A percentile compares a stretch with the other conserved stretches of the same genome.
phyloP scores from a whole-genome alignment of 108 stramenopile genomes.

The Nitzschia inconspicua region DNA sequence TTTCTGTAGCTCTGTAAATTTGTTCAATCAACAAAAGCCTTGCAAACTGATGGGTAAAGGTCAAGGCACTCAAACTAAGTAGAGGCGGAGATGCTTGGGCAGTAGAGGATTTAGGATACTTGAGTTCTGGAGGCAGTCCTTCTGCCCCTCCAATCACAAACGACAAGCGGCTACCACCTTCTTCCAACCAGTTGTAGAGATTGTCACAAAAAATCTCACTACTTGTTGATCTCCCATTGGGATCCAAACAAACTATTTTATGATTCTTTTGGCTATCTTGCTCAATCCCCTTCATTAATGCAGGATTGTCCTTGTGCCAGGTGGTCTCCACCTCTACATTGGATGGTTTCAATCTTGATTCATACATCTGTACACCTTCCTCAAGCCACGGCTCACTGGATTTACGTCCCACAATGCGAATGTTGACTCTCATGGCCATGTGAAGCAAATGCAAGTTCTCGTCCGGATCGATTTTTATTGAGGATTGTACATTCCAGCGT shows the following conservation, averaged over 20 bases:
- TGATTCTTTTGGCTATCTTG: conserved; percentile 56
- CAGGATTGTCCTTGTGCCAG: conserved; percentile 88
- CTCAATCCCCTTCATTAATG: conserved; percentile 62
- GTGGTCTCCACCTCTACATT: conserved; percentile 68
- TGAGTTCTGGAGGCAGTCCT: conserved; percentile 78
- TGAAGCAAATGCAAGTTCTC: no score
- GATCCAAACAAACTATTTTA: conserved; percentile 69
- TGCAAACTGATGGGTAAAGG: conserved; percentile 93
- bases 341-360: conserved; percentile 54
- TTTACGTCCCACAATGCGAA: conserved; percentile 81
- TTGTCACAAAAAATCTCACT: conserved; percentile 72
- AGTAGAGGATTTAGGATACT: conserved; percentile 12
- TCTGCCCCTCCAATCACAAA: conserved; percentile 94
- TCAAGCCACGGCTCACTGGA: conserved; percentile 77
- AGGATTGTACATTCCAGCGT: no score
- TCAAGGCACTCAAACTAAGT: conserved; percentile 73
- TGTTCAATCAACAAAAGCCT: conserved; percentile 85
- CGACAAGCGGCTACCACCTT: conserved; percentile 79
- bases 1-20: conserved; percentile 89
- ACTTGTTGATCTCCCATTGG: conserved; percentile 59
- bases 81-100: conserved; percentile 9
- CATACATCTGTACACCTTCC: conserved; percentile 70
- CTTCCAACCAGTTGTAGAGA: conserved; percentile 82
- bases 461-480: no score
- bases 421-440: conserved; percentile 61